These are phyloP conservation scores for Ilyonectria mors-panacis DNA, from an alignment of 2,329 filamentous ascomycete genomes.

Conservation along the genomic window DNA sequence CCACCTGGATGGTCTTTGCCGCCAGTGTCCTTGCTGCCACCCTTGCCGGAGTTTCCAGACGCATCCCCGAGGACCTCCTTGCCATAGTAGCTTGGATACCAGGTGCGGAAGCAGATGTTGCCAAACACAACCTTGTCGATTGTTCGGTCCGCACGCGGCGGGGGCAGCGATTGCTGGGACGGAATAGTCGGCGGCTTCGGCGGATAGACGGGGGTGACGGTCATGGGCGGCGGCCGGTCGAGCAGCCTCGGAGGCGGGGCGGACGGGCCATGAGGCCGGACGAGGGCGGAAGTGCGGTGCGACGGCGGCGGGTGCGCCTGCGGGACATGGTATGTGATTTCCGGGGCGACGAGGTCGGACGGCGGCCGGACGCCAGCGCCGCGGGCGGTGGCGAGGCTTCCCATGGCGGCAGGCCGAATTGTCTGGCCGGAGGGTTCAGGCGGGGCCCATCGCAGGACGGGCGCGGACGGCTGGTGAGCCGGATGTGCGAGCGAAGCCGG, in stretches of 20 bases:
- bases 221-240: constrained; percentile 47
- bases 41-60: constrained; percentile 50
- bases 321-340: constrained; percentile 58
- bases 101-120: constrained; percentile 86
- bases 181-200: constrained; percentile 51
- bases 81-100: constrained; percentile 93
- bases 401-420: constrained; percentile 41
- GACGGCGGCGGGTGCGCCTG: constrained; percentile 49
- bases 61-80: constrained; percentile 76
- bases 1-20: constrained; percentile 46
- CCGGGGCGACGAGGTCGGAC: constrained; percentile 57
- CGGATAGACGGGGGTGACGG: constrained; percentile 52
- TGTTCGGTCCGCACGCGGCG: constrained; percentile 75
- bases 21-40: constrained; percentile 48
- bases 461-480: constrained; percentile 34
- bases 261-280: constrained; percentile 53
- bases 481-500: constrained; percentile 17
- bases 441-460: constrained; percentile 45
- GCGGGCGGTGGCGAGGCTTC: constrained; percentile 37
- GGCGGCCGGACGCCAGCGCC: constrained; percentile 43
- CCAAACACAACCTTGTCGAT: constrained; percentile 90
- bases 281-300: constrained; percentile 49
- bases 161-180: constrained; percentile 34
- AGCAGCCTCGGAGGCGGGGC: constrained; percentile 51
- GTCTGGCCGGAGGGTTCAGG: constrained; percentile 42